A percentile compares a stretch with the other conserved stretches of the same genome.
These are phyloP conservation scores for Hymenoscyphus infarciens DNA, from an alignment of 2,329 filamentous ascomycete species.

Conservation along the genomic window DNA sequence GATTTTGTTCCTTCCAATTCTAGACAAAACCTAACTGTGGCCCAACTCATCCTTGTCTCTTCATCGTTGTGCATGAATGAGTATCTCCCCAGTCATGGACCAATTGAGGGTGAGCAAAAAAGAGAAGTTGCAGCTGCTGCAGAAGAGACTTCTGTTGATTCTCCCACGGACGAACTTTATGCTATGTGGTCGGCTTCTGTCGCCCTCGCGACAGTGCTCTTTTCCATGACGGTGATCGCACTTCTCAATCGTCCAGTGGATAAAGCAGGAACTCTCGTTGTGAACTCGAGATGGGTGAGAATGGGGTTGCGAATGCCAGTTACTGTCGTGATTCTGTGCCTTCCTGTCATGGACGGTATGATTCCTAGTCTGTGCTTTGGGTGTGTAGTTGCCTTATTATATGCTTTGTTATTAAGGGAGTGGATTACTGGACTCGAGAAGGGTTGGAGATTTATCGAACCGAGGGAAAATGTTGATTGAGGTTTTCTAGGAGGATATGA, in stretches of 20 bases:
- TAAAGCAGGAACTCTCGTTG: conserved; percentile 15
- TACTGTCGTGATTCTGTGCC: conserved; percentile 16
- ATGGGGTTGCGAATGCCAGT: conserved; percentile 13
- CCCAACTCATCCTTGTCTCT: conserved; percentile 20
- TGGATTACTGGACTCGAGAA: conserved; percentile 18
- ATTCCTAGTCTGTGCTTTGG: conserved; percentile 13
- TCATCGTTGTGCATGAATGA: conserved; percentile 20
- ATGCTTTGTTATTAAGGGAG: conserved; percentile 19
- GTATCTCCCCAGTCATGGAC: background rate
- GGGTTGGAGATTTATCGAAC: conserved; percentile 16
- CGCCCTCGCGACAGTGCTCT: conserved; percentile 13
- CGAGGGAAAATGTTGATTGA: conserved; percentile 4
- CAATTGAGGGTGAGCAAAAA: too few relatives aligned
- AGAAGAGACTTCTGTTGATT: background rate
- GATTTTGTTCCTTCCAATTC: too few relatives aligned
- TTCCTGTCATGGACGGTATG: conserved; percentile 13
- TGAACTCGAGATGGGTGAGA: conserved; percentile 19
- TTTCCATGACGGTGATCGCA: conserved; percentile 18
- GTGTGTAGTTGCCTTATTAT: conserved; percentile 10
- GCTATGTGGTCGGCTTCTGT: conserved; percentile 21
- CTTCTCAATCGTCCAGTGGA: conserved; percentile 19
- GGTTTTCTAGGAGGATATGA: too few relatives aligned
- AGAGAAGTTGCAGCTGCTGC: background rate
- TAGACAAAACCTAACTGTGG: background rate
- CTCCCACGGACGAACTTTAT: background rate